Evolutionary conservation across 139 green algal genomes (phyloP), one percentile per base, ranked within the genome.

Genomic region (Chlorella sp.): DNA sequence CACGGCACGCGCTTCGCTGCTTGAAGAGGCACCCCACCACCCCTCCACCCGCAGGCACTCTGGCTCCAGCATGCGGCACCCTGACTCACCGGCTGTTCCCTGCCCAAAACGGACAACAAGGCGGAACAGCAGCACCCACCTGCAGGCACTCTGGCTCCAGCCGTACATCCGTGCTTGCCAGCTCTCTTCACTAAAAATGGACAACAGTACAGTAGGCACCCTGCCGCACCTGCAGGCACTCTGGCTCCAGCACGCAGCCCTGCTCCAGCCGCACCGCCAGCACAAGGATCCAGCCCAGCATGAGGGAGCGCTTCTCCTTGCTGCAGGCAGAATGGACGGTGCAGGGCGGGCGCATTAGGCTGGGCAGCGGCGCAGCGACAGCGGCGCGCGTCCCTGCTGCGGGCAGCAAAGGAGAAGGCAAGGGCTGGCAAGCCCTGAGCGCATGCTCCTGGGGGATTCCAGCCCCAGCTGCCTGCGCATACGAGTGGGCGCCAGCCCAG

Each of bases 241-340:
- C 68, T 1, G 81, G 54, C 60, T 83, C 79, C 48, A 90, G 64
- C 20, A 73, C 20, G 41, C 44, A 81, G 16, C 76, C 13, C 19
- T 67, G 41, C 75, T 90, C 86, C 60, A 76, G 43, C 24, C 82
- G 28, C 58, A 90, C 67, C 56, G 86, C 86, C 38, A 90, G 73
- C 67, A 87, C 62, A 19, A 88, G 75, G 70, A 86, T 77, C 60
- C 67, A 89, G 11, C 30, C 44, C 26, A 89, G 60, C 86, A 89
- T 65, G 32, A 89, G 73, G 64, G 41, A 68, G 36, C 36, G 73
- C 60, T 89, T 89, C 60, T 80, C 80, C 68, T 87, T 89, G 46
- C 74, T 83, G 73, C 70, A 48, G 30, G 32, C 5, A 3, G 24
- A 0, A 83, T 24, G 24, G 43, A 0, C 17, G 2, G 11, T 6